phyloP scores from a whole-genome alignment of 1,284 basidiomycete species.

The Ustilago tritici region DNA sequence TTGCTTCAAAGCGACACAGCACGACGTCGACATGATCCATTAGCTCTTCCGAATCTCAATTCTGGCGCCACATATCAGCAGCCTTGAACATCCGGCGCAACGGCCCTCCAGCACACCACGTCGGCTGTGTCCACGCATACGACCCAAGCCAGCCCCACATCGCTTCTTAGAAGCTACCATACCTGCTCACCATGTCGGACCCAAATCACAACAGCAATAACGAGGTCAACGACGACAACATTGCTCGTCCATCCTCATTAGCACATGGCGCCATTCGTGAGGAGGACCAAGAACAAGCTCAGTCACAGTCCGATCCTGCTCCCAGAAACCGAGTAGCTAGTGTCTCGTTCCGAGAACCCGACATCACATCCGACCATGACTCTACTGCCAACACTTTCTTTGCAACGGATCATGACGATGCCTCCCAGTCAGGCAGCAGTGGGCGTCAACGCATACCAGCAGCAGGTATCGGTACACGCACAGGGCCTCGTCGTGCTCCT shows the following conservation, averaged over 20 bases:
- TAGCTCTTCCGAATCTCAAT: not conserved
- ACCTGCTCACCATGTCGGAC: conserved; percentile 14
- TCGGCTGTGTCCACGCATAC: not conserved
- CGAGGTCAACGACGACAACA: not conserved
- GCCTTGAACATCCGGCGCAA: not conserved
- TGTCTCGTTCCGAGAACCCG: conserved; percentile 32
- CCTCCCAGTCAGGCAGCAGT: conserved; percentile 5
- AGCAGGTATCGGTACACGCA: conserved; percentile 56
- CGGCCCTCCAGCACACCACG: not conserved
- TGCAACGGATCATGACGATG: not conserved
- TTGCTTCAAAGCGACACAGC: not conserved
- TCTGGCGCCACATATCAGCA: not conserved
- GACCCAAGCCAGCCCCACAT: not conserved
- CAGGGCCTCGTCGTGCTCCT: conserved; percentile 57
- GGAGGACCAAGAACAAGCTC: conserved; percentile 18
- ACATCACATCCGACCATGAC: conserved; percentile 12
- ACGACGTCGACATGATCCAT: not conserved
- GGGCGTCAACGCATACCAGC: conserved; percentile 41
- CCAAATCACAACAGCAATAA: not conserved
- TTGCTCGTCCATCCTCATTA: conserved; percentile 10
- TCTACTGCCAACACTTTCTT: not conserved
- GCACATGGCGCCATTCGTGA: conserved; percentile 16
- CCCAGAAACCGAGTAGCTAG: conserved; percentile 12
- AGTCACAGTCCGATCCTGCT: conserved; percentile 5
- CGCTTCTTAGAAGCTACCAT: not conserved